These are phyloP conservation scores for Articulospora tetracladia DNA, from an alignment of 495 filamentous ascomycete species.

Conservation along the genomic window DNA sequence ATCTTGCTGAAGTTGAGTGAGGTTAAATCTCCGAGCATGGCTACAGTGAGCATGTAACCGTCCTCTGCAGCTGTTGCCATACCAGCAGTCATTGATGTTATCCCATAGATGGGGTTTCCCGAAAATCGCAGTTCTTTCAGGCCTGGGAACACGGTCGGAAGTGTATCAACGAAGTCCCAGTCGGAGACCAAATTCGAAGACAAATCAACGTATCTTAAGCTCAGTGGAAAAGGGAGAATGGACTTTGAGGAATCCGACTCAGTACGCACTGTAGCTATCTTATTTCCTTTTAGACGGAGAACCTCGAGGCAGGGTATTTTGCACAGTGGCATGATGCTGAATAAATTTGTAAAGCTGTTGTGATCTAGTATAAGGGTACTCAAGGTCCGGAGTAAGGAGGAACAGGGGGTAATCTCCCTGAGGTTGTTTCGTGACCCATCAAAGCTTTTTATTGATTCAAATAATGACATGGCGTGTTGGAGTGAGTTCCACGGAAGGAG, in stretches of 20 bases:
- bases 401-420: not conserved
- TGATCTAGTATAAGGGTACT: constrained; percentile 67
- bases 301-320: constrained; percentile 55
- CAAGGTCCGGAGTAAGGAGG: constrained; percentile 20
- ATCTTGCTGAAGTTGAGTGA: constrained; percentile 78
- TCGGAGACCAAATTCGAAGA: constrained; percentile 71
- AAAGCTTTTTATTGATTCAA: constrained; percentile 58
- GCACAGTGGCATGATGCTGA: constrained; percentile 53
- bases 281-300: constrained; percentile 57
- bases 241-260: constrained; percentile 19
- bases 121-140: constrained; percentile 69
- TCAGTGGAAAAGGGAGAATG: constrained; percentile 7
- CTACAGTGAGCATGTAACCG: constrained; percentile 81
- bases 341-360: constrained; percentile 64
- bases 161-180: constrained; percentile 67
- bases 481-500: constrained; percentile 72
- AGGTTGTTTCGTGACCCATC: constrained; percentile 47
- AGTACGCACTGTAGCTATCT: constrained; percentile 38
- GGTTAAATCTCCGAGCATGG: constrained; percentile 64
- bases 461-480: constrained; percentile 41
- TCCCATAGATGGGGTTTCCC: constrained; percentile 77
- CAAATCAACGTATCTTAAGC: constrained; percentile 65
- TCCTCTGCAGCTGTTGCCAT: constrained; percentile 53
- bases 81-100: constrained; percentile 38
- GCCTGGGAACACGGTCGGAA: constrained; percentile 64